Conservation (phyloP, 2,329 filamentous ascomycete species). For the Epicoccum sorghinum region DNA sequence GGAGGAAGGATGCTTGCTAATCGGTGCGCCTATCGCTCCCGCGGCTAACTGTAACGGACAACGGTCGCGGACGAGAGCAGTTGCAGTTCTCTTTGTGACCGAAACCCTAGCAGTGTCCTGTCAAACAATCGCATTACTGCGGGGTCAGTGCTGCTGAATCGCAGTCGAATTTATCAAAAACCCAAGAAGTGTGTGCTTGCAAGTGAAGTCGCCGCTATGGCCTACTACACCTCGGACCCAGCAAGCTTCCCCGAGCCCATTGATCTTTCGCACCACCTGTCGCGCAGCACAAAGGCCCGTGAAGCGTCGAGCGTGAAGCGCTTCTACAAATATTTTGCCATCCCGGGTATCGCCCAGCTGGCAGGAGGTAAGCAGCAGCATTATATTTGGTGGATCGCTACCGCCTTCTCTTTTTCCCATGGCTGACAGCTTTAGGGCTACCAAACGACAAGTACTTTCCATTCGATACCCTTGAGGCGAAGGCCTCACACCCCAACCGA, state of each 20-base stretch:
- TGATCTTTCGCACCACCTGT: constrained; percentile 82
- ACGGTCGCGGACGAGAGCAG: constrained; percentile 3
- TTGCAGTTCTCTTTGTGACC: not conserved
- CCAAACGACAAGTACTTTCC: constrained; percentile 85
- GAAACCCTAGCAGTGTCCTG: not conserved
- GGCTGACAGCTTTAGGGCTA: constrained; percentile 62
- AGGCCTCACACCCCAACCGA: constrained; percentile 74
- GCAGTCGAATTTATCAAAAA: not conserved
- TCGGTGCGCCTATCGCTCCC: constrained; percentile 29
- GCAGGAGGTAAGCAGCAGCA: constrained; percentile 58
- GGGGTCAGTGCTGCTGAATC: not conserved
- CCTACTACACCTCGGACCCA: constrained; percentile 32
- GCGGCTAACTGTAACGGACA: constrained; percentile 10
- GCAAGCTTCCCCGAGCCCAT: constrained; percentile 59
- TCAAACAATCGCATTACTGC: not conserved
- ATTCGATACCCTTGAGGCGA: constrained; percentile 87
- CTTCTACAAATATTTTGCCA: constrained; percentile 83
- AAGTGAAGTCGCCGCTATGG: constrained; percentile 24
- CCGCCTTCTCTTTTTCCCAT: not conserved
- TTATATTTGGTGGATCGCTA: too few species aligned
- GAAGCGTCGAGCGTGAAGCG: constrained; percentile 72
- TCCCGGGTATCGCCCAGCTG: constrained; percentile 66
- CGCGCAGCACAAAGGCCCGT: constrained; percentile 70
- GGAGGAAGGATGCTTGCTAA: constrained; percentile 27
- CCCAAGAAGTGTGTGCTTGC: not conserved